Evolutionary conservation across 2,329 filamentous ascomycete species (phyloP), one percentile per base, ranked within the genome.

Genomic region (Ustulina deusta): DNA sequence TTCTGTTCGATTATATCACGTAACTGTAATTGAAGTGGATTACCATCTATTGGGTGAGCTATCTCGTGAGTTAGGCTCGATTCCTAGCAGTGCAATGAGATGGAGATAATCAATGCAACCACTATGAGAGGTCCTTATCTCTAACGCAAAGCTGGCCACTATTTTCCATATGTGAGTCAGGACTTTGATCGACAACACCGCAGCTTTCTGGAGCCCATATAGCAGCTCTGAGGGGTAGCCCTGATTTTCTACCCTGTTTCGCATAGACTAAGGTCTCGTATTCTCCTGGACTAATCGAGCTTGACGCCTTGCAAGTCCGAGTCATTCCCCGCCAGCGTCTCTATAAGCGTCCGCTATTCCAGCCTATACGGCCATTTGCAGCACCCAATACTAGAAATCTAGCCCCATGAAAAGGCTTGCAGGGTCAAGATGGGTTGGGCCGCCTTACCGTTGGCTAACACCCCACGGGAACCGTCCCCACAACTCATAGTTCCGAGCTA

Each of bases 401-500:
- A 0, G 27, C 17, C 10, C 40, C 11, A 15, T 20, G 34, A 20
- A 13, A 27, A 25, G 32, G 15, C 17, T 10, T 10, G 27, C 27
- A 29, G 9, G 6, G n/a, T 17, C 11, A 6, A 54, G 9, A 11
- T 54, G 9, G 27, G 17, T 9, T 55, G 3, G 1, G 17, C n/a
- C 25, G 6, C 27, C 15, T 34, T n/a, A 29, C 7, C 4, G 29
- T 36, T 36, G n/a, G n/a, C 20, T 17, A 3, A n/a, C 15, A 27
- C 49, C 17, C 40, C 9, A 34, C 38, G 20, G 32, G 17, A 17
- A 9, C 27, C 25, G 4, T 25, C 15, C 11, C 36, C 3, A n/a
- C 32, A 32, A 40, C 6, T 22, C 13, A 46, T 15, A 46, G n/a
- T 55, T 62, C 32, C 15, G 7, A 49, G 40, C 61, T 63, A 48